Conservation (phyloP, 768 basidiomycete genomes). For the Lyophyllum decastes region DNA sequence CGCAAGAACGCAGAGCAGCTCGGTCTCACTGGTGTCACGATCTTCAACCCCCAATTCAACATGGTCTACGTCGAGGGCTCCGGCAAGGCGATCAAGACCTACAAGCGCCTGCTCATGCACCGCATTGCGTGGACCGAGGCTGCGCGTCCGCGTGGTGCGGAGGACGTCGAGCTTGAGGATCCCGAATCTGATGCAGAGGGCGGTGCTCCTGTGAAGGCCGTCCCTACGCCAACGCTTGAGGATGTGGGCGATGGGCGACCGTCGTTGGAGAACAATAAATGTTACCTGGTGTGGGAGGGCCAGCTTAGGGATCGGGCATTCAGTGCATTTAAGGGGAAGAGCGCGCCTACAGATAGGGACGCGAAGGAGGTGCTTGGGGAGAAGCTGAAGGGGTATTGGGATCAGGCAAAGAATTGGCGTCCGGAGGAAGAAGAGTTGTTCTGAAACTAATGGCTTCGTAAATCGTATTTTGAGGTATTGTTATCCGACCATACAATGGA, state of each 20-base stretch:
- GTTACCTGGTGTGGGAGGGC: conserved; percentile 94
- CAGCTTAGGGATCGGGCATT: conserved; percentile 81
- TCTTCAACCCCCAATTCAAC: conserved; percentile 87
- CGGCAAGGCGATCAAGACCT: conserved; percentile 79
- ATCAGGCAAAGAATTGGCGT: conserved; percentile 90
- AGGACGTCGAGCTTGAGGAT: conserved; percentile 69
- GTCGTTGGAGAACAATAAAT: conserved; percentile 85
- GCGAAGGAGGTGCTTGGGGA: conserved; percentile 87
- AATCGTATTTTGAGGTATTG: background rate
- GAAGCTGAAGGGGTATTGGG: conserved; percentile 91
- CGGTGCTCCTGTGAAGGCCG: conserved; percentile 36
- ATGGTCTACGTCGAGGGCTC: conserved; percentile 95
- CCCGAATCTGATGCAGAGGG: conserved; percentile 44
- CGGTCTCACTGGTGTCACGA: conserved; percentile 83
- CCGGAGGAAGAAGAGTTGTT: conserved; percentile 78
- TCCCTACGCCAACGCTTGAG: conserved; percentile 21
- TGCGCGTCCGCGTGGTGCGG: conserved; percentile 74
- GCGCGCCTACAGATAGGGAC: conserved; percentile 79
- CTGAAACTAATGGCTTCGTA: conserved; percentile 29
- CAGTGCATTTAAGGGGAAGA: conserved; percentile 76
- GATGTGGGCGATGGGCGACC: conserved; percentile 32
- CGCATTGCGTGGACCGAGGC: conserved; percentile 95
- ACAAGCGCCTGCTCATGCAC: conserved; percentile 81
- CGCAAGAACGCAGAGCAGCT: conserved; percentile 95
- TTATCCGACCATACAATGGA: no score